These are phyloP conservation scores for Tylopilus orsonianus DNA, from an alignment of 1,284 basidiomycete genomes.

Conservation along the genomic window DNA sequence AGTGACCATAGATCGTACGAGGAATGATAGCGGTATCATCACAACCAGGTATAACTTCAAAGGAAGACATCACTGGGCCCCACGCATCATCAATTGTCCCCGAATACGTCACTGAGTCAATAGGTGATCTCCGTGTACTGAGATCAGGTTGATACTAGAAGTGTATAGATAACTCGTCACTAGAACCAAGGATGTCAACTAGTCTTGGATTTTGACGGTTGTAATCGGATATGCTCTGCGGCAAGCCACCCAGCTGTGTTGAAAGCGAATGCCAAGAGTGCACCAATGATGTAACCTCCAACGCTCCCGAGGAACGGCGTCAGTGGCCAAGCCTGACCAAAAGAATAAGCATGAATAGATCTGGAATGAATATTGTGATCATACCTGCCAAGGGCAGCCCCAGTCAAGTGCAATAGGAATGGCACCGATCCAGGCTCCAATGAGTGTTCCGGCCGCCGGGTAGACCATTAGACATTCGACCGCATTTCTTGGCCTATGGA, in stretches of 20 bases:
- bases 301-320: slow-evolving; percentile 70
- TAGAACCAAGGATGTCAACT: slow-evolving; percentile 9
- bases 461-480: slow-evolving; percentile 80
- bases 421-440: slow-evolving; percentile 79
- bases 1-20: slow-evolving; percentile 14
- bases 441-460: slow-evolving; percentile 68
- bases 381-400: slow-evolving; percentile 94
- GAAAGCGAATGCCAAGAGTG: slow-evolving; percentile 53
- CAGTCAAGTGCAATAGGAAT: slow-evolving; percentile 89
- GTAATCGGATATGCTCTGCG: slow-evolving; percentile 32
- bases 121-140: slow-evolving; percentile 67
- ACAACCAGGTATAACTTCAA: slow-evolving; percentile 65
- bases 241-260: slow-evolving; percentile 47
- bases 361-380: slow-evolving; percentile 22
- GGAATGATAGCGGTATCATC: slow-evolving; percentile 3
- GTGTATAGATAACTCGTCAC: slow-evolving; percentile 7
- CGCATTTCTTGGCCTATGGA: slow-evolving; percentile 56
- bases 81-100: slow-evolving; percentile 70
- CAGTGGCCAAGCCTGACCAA: slow-evolving; percentile 74
- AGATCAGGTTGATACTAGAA: slow-evolving; percentile 24
- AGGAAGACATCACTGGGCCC: slow-evolving; percentile 71
- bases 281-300: slow-evolving; percentile 65
- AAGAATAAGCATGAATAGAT: not conserved
- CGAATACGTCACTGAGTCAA: slow-evolving; percentile 76
- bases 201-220: slow-evolving; percentile 20